phyloP scores from a whole-genome alignment of 805 yeast species.

The Starmerella powellii region DNA sequence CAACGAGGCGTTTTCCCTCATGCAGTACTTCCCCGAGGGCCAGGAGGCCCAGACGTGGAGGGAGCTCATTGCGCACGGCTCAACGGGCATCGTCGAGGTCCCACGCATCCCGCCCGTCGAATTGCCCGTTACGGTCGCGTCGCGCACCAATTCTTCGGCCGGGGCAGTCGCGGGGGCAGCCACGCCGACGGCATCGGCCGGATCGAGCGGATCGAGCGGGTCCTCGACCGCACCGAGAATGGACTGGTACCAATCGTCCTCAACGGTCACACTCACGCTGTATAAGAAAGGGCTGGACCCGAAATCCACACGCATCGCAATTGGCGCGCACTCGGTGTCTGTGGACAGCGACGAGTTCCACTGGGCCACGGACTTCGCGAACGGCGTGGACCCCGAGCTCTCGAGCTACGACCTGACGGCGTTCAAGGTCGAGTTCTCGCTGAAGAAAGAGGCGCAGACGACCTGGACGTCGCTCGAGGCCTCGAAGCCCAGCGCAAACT shows the following conservation, averaged over 20 bases:
- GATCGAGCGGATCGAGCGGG: no score
- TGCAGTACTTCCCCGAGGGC: slow-evolving; percentile 16
- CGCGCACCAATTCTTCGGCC: no score
- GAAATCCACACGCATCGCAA: slow-evolving; percentile 36
- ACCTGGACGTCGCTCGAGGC: slow-evolving; percentile 9
- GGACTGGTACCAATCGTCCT: slow-evolving; percentile 66
- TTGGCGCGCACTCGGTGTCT: slow-evolving; percentile 10
- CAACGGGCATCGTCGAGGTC: neutral
- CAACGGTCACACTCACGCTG: slow-evolving; percentile 49
- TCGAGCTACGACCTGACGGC: slow-evolving; percentile 44
- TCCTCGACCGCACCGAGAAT: no score
- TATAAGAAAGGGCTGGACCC: slow-evolving; percentile 56
- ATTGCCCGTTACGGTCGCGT: neutral
- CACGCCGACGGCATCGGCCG: neutral
- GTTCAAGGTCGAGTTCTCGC: slow-evolving; percentile 63
- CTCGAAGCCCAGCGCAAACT: neutral
- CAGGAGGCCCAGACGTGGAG: slow-evolving; percentile 15
- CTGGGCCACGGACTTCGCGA: slow-evolving; percentile 45
- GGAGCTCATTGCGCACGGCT: slow-evolving; percentile 2
- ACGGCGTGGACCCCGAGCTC: slow-evolving; percentile 37
- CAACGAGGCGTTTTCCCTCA: slow-evolving; percentile 23
- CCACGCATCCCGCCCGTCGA: neutral
- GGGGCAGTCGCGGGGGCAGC: neutral
- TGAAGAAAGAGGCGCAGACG: slow-evolving; percentile 36
- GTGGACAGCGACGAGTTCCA: slow-evolving; percentile 26